Evolutionary conservation across 176 grass and related monocot genomes (phyloP).

Genomic region (Oryza australiensis): DNA sequence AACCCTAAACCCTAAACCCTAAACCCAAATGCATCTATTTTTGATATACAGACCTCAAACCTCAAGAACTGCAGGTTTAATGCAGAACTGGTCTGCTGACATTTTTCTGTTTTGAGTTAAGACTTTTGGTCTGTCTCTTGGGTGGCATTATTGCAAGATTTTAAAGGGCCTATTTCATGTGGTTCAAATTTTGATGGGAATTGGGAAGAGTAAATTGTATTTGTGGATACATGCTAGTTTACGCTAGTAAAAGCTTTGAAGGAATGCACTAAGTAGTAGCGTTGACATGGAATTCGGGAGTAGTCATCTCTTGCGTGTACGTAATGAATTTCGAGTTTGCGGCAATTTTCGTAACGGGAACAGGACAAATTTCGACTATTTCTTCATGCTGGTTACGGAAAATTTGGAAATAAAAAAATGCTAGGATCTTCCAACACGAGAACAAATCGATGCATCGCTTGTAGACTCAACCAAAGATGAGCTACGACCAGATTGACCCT

Average conservation of each 20-base stretch:
- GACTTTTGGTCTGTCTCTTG: slow-evolving; percentile 20
- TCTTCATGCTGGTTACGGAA: no score
- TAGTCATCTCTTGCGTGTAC: no score
- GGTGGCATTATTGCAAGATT: neutral
- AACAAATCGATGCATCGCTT: no score
- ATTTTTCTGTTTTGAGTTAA: neutral
- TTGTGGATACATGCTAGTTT: neutral
- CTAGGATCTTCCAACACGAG: no score
- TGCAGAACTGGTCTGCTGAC: neutral
- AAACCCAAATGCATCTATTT: slow-evolving; percentile 10
- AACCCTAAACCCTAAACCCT: no score
- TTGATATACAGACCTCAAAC: slow-evolving; percentile 5
- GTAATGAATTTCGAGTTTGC: no score
- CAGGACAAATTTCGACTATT: no score
- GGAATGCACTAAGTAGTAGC: neutral
- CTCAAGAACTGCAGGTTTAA: slow-evolving; percentile 10
- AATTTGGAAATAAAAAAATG: no score
- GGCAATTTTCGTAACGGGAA: no score
- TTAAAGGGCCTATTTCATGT: neutral
- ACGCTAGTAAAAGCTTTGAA: neutral
- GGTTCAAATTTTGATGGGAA: neutral
- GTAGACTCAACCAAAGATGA: no score
- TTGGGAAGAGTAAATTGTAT: neutral
- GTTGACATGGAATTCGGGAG: neutral
- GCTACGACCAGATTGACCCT: no score